Percentiles rank a stretch among this genome's conserved stretches.
Conservation (phyloP, 2,329 filamentous ascomycete species). For the Lasiodiplodia gonubiensis region DNA sequence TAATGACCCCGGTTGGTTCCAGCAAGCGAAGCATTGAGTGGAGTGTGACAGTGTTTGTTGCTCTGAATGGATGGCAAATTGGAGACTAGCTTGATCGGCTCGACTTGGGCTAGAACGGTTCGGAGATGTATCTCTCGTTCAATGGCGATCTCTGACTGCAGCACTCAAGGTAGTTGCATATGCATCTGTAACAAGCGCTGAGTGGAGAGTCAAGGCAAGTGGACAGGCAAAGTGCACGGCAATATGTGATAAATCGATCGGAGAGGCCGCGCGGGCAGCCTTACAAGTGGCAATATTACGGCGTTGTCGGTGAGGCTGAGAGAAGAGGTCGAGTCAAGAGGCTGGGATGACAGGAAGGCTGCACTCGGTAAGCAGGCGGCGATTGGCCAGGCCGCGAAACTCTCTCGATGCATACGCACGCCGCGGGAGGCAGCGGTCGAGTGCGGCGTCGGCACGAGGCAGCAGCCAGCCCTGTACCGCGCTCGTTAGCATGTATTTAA, state of each 20-base stretch:
- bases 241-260: neutral
- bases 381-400: neutral
- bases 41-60: neutral
- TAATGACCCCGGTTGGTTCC: neutral
- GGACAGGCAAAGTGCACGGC: neutral
- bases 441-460: neutral
- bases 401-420: neutral
- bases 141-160: neutral
- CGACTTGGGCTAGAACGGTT: neutral
- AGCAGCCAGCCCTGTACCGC: neutral
- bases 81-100: neutral
- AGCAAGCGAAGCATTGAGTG: neutral
- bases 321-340: neutral
- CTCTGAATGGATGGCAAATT: neutral
- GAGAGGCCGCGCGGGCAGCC: neutral
- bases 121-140: neutral
- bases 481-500: constrained; percentile 3
- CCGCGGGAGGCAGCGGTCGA: constrained; percentile 5
- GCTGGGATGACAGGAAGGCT: neutral
- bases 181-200: constrained; percentile 5
- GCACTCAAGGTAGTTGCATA: neutral
- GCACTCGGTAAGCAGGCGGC: neutral
- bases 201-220: neutral
- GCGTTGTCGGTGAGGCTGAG: constrained; percentile 11
- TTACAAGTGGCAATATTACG: neutral